Base-by-base conservation (phyloP, 768 basidiomycete species). In the Asterophora lycoperdoides region DNA sequence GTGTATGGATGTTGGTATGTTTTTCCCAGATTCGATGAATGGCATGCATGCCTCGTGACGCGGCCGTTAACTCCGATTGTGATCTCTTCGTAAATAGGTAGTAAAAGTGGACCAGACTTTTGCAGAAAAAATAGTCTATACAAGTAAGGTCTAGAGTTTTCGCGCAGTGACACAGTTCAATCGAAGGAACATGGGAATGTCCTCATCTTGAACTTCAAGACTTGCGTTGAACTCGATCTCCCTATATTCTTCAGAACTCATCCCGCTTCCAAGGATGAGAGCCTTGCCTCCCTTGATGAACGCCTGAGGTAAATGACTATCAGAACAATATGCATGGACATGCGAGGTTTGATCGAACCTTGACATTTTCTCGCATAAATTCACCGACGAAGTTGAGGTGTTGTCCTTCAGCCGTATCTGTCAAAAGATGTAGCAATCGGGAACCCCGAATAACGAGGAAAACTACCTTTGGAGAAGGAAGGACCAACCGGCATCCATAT, bases 351-450 rank as follows among this genome's bases (percentile, higher is more conserved):
- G 17, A 18, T 38, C 36, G 19, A 17, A 46, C 45, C 45, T 46
- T 46, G 28, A 46, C 45, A 17, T 46, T 46, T 46, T 46, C 45
- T 4, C 45, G 45, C 45, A 46, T 46, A 17, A 46, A 46, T 30
- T 46, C 45, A 26, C 45, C 45, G n/a, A 46, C 45, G 11, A 46
- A 35, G 28, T 46, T 46, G 15, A 46, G 45, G 20, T 35, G 45
- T 35, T 26, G 38, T 29, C 45, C 45, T 26, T 46, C 45, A 8
- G 37, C 28, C 6, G 45, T 46, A 23, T 46, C 45, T 46, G 17
- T 26, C 35, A 29, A 30, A 36, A 11, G 18, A 18, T 46, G 8
- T 9, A 32, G 30, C 30, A 9, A 13, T 32, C 30, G 30, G 4
- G 30, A 4, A 4, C 8, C 30, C 19, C 18, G 37, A 18, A 37